Percentiles rank a stretch among this genome's conserved stretches.
phyloP scores from a whole-genome alignment of 2,329 filamentous ascomycete genomes.

The Nemania diffusa region DNA sequence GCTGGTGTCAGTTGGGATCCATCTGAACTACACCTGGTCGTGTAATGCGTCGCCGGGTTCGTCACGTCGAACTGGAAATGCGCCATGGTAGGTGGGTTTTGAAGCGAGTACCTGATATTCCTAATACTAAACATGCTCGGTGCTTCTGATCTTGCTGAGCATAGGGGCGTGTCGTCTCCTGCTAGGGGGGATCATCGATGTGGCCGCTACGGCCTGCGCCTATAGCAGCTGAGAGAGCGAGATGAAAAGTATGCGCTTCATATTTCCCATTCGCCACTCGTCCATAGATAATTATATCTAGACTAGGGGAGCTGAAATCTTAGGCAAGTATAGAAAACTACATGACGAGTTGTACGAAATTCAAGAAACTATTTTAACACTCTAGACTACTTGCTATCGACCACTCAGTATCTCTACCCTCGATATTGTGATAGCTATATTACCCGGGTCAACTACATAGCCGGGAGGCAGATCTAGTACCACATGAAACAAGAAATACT shows the following conservation, averaged over 20 bases:
- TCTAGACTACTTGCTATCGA: background rate
- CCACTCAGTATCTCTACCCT: background rate
- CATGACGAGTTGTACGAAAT: background rate
- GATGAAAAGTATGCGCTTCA: background rate
- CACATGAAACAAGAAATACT: background rate
- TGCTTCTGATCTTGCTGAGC: constrained; percentile 18
- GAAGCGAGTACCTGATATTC: constrained; percentile 14
- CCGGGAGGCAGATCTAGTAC: constrained; percentile 12
- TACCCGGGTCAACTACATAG: constrained; percentile 14
- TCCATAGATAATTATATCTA: background rate
- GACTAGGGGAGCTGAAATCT: background rate
- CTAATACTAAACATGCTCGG: constrained; percentile 15
- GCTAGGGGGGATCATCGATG: constrained; percentile 42
- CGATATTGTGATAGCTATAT: constrained; percentile 9
- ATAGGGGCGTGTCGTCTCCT: constrained; percentile 13
- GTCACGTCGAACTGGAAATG: constrained; percentile 18
- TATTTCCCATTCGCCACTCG: background rate
- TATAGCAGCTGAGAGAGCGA: background rate
- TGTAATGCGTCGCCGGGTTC: constrained; percentile 21
- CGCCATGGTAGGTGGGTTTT: constrained; percentile 4
- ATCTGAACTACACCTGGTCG: constrained; percentile 5
- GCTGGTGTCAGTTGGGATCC: constrained; percentile 1
- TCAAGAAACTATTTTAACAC: background rate
- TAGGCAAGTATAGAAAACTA: background rate
- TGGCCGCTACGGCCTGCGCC: background rate